phyloP scores from a whole-genome alignment of 495 filamentous ascomycete genomes.

The Aspergillus nanangensis region DNA sequence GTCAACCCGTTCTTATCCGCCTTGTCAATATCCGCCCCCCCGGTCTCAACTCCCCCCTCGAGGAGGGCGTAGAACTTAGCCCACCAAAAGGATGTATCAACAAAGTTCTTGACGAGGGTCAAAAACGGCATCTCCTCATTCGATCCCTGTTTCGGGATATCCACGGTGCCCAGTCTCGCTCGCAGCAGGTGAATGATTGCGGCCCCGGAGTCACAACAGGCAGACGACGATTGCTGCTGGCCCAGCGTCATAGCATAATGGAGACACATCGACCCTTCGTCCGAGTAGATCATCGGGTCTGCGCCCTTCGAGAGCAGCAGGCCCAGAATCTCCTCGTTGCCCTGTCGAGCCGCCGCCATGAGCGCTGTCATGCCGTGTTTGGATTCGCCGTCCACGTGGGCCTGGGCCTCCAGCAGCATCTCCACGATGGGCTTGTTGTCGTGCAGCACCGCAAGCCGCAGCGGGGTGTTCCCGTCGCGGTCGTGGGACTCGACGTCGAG shows the following conservation, averaged over 20 bases:
- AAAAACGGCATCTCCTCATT: slow-evolving; percentile 5
- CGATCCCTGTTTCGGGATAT: not conserved
- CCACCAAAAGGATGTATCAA: not conserved
- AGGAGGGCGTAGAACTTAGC: slow-evolving; percentile 1
- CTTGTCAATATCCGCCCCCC: not conserved
- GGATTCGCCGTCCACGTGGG: slow-evolving; percentile 12
- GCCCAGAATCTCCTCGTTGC: slow-evolving; percentile 9
- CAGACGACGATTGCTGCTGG: not conserved
- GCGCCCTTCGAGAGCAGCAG: slow-evolving; percentile 16
- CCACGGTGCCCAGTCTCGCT: not conserved
- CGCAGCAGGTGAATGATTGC: slow-evolving; percentile 2
- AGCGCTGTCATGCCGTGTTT: slow-evolving; percentile 8
- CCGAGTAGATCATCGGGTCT: not conserved
- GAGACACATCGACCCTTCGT: slow-evolving; percentile 4
- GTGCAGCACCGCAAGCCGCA: not conserved
- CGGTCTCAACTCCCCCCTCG: not conserved
- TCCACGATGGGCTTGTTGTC: not conserved
- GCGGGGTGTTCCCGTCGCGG: slow-evolving; percentile 1
- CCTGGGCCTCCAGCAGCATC: slow-evolving; percentile 9
- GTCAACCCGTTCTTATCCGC: too few species aligned
- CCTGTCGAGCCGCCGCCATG: slow-evolving; percentile 10
- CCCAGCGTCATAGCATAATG: slow-evolving; percentile 7
- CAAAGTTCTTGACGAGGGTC: not conserved
- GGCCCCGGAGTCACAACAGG: not conserved
- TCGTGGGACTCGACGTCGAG: slow-evolving; percentile 4